Base-by-base conservation (phyloP, 176 grass and related monocot genomes). In the Puya raimondii region DNA sequence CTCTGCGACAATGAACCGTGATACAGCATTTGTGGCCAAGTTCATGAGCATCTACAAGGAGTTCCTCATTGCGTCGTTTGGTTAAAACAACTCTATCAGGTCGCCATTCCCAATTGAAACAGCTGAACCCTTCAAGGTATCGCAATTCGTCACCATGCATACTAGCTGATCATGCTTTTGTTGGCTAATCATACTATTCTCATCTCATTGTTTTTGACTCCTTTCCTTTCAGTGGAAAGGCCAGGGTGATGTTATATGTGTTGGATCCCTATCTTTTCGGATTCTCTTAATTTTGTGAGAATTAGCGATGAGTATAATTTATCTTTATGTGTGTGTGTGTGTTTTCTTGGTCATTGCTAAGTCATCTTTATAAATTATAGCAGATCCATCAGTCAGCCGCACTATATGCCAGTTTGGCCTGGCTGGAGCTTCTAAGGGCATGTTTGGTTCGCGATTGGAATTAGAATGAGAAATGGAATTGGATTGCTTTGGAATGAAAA, bases 41-140 rank as follows among this genome's bases (percentile, higher is more conserved):
- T 99, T 99, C 87, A 99, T 99, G 94, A 99, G 90, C 76, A 88
- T 99, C 69, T 99, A 93, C 74, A 99, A 99, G 77, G 82, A 87
- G 58, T 99, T 93, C 78, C 85, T 99, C 6, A 80, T 91, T 0
- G 87, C 89, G 9, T 82, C 94, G 76, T 99, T 99, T 79, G 85
- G 90, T 17, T 99, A 80, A 99, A 76, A 63, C 59, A 70, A 56
- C 13, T 21, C 56, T 2, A 10, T 5, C 16, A 61, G 18, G 53
- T 11, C 14, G 51, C 14, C 14, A 14, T 9, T 7, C 18, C 11
- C 6, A 58, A 18, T 58, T n/a, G 12, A 15, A 61, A 61, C 56
- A 61, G 7, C 56, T 61, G 56, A 61, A 18, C 16, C 56, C 17
- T 61, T 61, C 16, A 61, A 61, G 56, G 56, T 61, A 61, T 61